Conservation (phyloP, 1,284 basidiomycete genomes). For the Nidula niveotomentosa region DNA sequence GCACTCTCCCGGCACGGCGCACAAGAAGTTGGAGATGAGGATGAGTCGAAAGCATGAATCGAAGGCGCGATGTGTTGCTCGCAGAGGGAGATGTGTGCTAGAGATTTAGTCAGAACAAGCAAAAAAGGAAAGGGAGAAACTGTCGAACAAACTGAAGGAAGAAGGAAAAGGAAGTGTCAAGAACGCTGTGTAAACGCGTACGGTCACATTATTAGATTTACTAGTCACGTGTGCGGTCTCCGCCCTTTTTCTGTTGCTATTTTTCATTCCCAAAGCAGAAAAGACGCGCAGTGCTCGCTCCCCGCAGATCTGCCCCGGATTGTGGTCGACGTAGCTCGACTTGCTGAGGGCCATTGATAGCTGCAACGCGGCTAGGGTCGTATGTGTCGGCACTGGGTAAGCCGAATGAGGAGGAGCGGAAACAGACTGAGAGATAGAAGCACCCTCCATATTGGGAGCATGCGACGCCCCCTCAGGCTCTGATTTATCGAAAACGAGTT, state of each 20-base stretch:
- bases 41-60: constrained; percentile 42
- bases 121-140: too few species aligned
- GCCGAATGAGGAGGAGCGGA: constrained; percentile 2
- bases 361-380: too few species aligned
- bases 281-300: constrained; percentile 48
- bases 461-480: background rate
- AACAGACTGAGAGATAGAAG: background rate
- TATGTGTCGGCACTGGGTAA: too few species aligned
- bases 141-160: background rate
- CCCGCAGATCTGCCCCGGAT: constrained; percentile 55
- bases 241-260: too few species aligned
- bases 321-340: constrained; percentile 69
- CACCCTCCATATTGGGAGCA: background rate
- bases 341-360: constrained; percentile 25
- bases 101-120: too few species aligned
- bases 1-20: constrained; percentile 23
- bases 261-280: too few species aligned
- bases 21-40: constrained; percentile 54
- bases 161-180: too few species aligned
- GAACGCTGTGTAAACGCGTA: too few species aligned
- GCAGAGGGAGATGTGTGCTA: constrained; percentile 61
- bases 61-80: constrained; percentile 54
- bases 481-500: constrained; percentile 14
- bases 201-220: too few species aligned
- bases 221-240: too few species aligned